Conservation (phyloP, 371 early-diverging fungal genomes). For the Sporodiniella umbellata region DNA sequence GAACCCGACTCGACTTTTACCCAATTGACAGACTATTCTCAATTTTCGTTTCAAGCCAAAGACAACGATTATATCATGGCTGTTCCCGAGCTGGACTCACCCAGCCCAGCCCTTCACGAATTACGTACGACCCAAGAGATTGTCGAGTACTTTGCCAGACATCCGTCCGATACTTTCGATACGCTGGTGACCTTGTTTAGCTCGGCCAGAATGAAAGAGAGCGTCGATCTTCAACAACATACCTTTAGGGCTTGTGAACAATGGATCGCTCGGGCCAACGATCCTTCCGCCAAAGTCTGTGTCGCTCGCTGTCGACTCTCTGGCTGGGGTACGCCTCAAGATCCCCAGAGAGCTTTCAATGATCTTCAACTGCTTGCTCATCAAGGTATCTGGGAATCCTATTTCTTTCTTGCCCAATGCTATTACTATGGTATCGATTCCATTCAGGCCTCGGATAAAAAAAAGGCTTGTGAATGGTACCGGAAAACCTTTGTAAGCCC, state of each 20-base stretch:
- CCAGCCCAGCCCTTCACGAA: neutral
- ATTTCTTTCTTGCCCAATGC: constrained; percentile 36
- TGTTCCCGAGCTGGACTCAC: constrained; percentile 6
- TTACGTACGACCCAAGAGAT: constrained; percentile 2
- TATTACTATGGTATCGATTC: constrained; percentile 31
- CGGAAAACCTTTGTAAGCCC: constrained; percentile 40
- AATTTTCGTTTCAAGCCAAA: constrained; percentile 15
- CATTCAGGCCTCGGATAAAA: constrained; percentile 41
- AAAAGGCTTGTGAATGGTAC: constrained; percentile 63
- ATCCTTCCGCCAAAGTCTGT: constrained; percentile 31
- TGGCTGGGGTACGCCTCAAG: constrained; percentile 36
- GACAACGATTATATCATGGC: constrained; percentile 19
- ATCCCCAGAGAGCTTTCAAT: constrained; percentile 27
- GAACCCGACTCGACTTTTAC: constrained; percentile 18
- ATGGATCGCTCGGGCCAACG: constrained; percentile 27
- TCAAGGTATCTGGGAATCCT: constrained; percentile 35
- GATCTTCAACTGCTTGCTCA: constrained; percentile 27
- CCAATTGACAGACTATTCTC: constrained; percentile 18
- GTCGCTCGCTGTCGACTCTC: constrained; percentile 39
- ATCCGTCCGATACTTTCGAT: constrained; percentile 11
- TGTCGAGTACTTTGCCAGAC: constrained; percentile 6
- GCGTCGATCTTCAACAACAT: constrained; percentile 21
- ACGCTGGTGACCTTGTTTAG: constrained; percentile 9
- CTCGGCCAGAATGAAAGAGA: constrained; percentile 6
- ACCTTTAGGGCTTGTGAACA: constrained; percentile 27